Conservation (phyloP, 2,329 filamentous ascomycete species). For the Monascus ruber region DNA sequence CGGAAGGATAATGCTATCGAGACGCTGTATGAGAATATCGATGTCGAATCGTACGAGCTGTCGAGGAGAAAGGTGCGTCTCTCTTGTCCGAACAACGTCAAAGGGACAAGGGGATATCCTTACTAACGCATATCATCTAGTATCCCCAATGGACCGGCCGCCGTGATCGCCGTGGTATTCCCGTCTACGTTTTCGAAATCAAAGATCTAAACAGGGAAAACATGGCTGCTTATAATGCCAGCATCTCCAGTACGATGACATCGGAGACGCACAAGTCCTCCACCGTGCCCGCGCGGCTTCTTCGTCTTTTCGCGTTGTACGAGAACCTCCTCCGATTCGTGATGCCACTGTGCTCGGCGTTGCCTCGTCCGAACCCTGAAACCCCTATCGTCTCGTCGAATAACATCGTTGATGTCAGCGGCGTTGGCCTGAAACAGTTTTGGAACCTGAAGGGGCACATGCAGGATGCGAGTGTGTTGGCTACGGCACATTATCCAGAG, state of each 20-base stretch:
- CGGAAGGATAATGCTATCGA: conserved; percentile 67
- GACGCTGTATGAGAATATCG: conserved; percentile 73
- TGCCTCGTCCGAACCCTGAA: conserved; percentile 60
- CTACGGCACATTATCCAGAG: conserved; percentile 90
- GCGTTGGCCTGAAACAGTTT: conserved; percentile 82
- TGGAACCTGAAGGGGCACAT: conserved; percentile 92
- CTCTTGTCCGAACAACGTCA: not conserved
- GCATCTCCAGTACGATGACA: conserved; percentile 36
- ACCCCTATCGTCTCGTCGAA: conserved; percentile 88
- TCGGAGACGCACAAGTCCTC: conserved; percentile 49
- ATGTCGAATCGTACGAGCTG: conserved; percentile 71
- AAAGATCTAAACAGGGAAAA: conserved; percentile 71
- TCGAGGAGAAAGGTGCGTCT: conserved; percentile 55
- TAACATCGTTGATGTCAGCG: conserved; percentile 87
- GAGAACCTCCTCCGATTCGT: conserved; percentile 84
- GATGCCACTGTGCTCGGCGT: conserved; percentile 70
- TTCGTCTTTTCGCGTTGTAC: conserved; percentile 84
- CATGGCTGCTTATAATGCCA: conserved; percentile 60
- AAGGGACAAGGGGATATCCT: not conserved
- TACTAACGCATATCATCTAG: conserved; percentile 29
- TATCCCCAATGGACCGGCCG: conserved; percentile 94
- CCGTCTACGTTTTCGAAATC: conserved; percentile 84
- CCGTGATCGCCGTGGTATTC: conserved; percentile 80
- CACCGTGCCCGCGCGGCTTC: conserved; percentile 55
- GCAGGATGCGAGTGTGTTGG: conserved; percentile 79